phyloP scores from a whole-genome alignment of 2,329 filamentous ascomycete species.

The Alternaria incomplexa region DNA sequence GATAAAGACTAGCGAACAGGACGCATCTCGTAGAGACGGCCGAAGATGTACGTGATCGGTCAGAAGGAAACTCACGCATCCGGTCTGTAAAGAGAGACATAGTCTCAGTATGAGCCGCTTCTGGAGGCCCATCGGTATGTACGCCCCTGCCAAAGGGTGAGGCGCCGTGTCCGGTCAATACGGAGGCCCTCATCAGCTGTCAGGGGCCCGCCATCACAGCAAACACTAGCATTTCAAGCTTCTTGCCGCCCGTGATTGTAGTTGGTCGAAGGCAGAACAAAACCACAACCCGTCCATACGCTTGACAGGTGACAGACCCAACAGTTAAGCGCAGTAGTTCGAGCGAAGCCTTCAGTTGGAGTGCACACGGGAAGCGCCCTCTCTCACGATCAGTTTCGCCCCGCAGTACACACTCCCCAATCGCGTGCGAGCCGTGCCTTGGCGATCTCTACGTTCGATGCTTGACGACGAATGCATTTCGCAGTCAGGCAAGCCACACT shows the following conservation, averaged over 20 bases:
- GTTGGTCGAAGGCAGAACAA: not conserved
- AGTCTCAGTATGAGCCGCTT: not conserved
- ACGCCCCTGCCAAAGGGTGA: not conserved
- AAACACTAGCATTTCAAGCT: not conserved
- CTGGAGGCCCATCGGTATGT: not conserved
- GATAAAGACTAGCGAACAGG: not conserved
- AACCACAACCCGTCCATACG: not conserved
- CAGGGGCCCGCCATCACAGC: not conserved
- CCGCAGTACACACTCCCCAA: conserved; percentile 1
- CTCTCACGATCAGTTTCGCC: conserved; percentile 1
- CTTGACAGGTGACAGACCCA: not conserved
- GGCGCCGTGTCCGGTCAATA: not conserved
- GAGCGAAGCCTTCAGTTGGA: conserved; percentile 6
- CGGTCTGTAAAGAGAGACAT: not conserved
- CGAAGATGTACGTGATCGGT: not conserved
- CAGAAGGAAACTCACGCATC: not conserved
- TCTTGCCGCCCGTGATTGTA: not conserved
- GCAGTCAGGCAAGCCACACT: conserved; percentile 3
- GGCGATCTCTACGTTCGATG: conserved; percentile 2
- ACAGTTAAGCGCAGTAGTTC: not conserved
- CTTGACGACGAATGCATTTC: not conserved
- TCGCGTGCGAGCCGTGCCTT: conserved; percentile 6
- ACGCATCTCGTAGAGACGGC: not conserved
- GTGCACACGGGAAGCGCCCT: conserved; percentile 7
- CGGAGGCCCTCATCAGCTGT: not conserved